Evolutionary conservation across 495 filamentous ascomycete species (phyloP).

Genomic region (Trichocladium antarcticum): DNA sequence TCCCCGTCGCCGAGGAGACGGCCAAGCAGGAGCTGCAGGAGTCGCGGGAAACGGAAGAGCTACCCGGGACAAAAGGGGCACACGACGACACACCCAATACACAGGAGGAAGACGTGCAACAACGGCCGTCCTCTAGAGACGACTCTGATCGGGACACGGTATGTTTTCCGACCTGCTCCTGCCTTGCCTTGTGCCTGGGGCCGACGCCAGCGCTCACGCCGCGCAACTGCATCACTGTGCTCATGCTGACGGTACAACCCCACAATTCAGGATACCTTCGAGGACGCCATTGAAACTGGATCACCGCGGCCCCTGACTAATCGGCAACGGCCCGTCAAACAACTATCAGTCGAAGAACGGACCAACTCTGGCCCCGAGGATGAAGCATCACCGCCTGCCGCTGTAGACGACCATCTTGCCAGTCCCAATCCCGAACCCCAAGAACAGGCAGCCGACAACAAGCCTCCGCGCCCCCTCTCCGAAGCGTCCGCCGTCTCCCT

Average conservation of each 20-base stretch:
- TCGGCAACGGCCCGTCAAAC: conserved; percentile 36
- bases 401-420: conserved; percentile 5
- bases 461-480: conserved; percentile 52
- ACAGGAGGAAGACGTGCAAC: background rate
- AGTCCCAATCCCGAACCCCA: conserved; percentile 5
- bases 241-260: conserved; percentile 12
- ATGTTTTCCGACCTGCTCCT: conserved; percentile 11
- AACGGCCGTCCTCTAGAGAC: conserved; percentile 6
- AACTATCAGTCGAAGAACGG: conserved; percentile 18
- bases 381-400: conserved; percentile 18
- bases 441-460: conserved; percentile 14
- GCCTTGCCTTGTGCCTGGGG: too few species aligned
- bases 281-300: conserved; percentile 57
- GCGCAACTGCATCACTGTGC: conserved; percentile 2
- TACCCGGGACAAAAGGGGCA: background rate
- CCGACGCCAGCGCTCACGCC: conserved; percentile 7
- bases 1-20: conserved; percentile 1
- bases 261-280: conserved; percentile 55
- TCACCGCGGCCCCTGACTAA: conserved; percentile 40
- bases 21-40: background rate
- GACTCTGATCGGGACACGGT: conserved; percentile 33
- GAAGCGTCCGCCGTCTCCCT: conserved; percentile 41
- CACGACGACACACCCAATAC: background rate
- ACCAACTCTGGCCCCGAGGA: conserved; percentile 24
- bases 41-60: background rate